Evolutionary conservation across 306 rosid genomes (phyloP).

Genomic region (Prunus padus): DNA sequence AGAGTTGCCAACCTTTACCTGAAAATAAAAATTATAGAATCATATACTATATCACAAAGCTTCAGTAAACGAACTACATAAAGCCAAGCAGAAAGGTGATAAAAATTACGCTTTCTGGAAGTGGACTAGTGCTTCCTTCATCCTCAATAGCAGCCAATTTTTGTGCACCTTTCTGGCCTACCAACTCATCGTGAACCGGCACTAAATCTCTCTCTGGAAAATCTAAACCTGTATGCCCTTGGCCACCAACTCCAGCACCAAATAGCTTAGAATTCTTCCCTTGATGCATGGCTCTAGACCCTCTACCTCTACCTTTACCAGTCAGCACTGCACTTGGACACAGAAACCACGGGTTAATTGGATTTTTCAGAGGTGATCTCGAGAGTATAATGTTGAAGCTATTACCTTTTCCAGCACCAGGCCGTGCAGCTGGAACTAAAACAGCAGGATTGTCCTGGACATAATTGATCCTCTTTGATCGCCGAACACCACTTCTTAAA

Average conservation of each 20-base stretch:
- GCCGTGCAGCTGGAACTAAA: slow-evolving; percentile 39
- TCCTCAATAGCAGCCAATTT: slow-evolving; percentile 34
- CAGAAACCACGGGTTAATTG: neutral
- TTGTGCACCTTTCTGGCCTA: slow-evolving; percentile 32
- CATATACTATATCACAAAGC: neutral
- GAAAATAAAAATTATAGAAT: neutral
- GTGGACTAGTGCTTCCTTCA: slow-evolving; percentile 36
- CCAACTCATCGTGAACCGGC: slow-evolving; percentile 31
- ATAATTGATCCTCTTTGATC: slow-evolving; percentile 48
- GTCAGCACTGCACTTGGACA: slow-evolving; percentile 25
- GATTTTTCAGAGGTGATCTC: neutral
- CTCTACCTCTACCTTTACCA: slow-evolving; percentile 40
- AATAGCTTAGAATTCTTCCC: slow-evolving; percentile 29
- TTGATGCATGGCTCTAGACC: slow-evolving; percentile 42
- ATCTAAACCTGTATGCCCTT: slow-evolving; percentile 26
- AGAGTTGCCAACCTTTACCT: slow-evolving; percentile 38
- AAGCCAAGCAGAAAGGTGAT: neutral
- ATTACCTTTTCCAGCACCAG: slow-evolving; percentile 38
- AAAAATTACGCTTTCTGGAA: slow-evolving; percentile 35
- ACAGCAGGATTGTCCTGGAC: slow-evolving; percentile 34
- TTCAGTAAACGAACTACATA: neutral
- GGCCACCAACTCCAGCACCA: slow-evolving; percentile 32
- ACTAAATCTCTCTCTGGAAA: slow-evolving; percentile 27
- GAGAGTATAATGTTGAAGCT: neutral
- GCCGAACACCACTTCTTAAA: slow-evolving; percentile 46